Percentiles rank a stretch among this genome's conserved stretches.
Conservation (phyloP, 352 stramenopile species). For the Globisporangium rhizosaccharum region DNA sequence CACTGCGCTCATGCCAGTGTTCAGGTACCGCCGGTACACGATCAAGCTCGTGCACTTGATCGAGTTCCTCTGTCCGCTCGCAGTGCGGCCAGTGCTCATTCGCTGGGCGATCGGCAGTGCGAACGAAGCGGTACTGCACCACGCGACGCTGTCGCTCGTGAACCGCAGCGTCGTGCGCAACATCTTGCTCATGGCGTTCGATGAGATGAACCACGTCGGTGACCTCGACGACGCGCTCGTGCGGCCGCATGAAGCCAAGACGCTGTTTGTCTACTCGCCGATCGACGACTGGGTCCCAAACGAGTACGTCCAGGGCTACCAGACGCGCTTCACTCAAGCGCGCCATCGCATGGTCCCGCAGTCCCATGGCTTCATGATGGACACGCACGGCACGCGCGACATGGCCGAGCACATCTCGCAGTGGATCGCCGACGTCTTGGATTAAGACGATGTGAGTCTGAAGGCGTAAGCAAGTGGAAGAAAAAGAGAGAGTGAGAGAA, state of each 20-base stretch:
- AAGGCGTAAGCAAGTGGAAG: neutral
- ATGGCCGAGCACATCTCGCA: conserved; percentile 60
- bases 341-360: conserved; percentile 48
- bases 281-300: conserved; percentile 63
- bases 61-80: conserved; percentile 35
- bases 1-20: conserved; percentile 40
- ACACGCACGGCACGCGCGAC: conserved; percentile 45
- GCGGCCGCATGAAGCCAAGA: conserved; percentile 36
- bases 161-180: conserved; percentile 55
- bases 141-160: conserved; percentile 47
- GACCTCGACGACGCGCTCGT: conserved; percentile 43
- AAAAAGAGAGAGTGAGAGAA: no score
- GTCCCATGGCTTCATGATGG: conserved; percentile 79
- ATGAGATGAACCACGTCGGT: conserved; percentile 53
- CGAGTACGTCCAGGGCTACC: conserved; percentile 51
- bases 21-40: conserved; percentile 27
- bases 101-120: conserved; percentile 26
- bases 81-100: conserved; percentile 43
- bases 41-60: conserved; percentile 31
- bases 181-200: conserved; percentile 54
- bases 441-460: neutral
- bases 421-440: conserved; percentile 41
- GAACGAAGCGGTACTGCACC: conserved; percentile 38
- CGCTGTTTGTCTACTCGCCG: conserved; percentile 62
- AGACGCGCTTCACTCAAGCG: conserved; percentile 37